Conservation (phyloP, 2,329 filamentous ascomycete genomes). For the Monosporascus sp. region DNA sequence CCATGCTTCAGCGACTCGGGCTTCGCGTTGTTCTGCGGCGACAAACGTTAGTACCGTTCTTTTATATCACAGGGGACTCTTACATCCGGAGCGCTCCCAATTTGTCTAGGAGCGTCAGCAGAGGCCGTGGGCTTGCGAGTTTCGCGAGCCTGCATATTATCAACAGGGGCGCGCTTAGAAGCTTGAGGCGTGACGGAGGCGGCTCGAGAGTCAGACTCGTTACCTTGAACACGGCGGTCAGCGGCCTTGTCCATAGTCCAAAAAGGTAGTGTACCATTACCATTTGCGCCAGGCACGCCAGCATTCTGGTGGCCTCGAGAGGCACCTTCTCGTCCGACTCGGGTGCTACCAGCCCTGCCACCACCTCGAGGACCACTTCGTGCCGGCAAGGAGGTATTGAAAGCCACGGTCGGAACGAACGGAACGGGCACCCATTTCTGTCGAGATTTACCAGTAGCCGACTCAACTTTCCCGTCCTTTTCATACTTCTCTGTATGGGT, state of each 20-base stretch:
- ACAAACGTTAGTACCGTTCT: constrained; percentile 2
- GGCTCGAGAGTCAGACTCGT: constrained; percentile 22
- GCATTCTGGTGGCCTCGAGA: constrained; percentile 14
- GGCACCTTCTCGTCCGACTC: constrained; percentile 22
- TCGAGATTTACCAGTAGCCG: constrained; percentile 41
- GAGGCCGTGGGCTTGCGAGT: constrained; percentile 39
- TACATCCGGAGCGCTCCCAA: constrained; percentile 31
- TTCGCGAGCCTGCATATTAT: constrained; percentile 35
- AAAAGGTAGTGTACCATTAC: constrained; percentile 9
- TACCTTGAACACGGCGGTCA: constrained; percentile 18
- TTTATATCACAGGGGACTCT: constrained; percentile 19
- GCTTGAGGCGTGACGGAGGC: constrained; percentile 29
- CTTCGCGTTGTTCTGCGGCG: not conserved
- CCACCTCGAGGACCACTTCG: constrained; percentile 41
- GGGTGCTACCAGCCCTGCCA: constrained; percentile 28
- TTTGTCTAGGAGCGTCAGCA: constrained; percentile 38
- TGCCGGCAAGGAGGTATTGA: constrained; percentile 72
- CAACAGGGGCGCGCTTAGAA: constrained; percentile 41
- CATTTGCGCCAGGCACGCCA: constrained; percentile 8
- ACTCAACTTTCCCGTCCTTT: constrained; percentile 57
- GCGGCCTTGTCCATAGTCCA: not conserved
- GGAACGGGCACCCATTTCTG: constrained; percentile 79
- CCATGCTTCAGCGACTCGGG: not conserved
- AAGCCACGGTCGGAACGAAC: constrained; percentile 79
- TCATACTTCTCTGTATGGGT: constrained; percentile 56